Conservation (phyloP, 345 rosid species). For the Populus simonii region DNA sequence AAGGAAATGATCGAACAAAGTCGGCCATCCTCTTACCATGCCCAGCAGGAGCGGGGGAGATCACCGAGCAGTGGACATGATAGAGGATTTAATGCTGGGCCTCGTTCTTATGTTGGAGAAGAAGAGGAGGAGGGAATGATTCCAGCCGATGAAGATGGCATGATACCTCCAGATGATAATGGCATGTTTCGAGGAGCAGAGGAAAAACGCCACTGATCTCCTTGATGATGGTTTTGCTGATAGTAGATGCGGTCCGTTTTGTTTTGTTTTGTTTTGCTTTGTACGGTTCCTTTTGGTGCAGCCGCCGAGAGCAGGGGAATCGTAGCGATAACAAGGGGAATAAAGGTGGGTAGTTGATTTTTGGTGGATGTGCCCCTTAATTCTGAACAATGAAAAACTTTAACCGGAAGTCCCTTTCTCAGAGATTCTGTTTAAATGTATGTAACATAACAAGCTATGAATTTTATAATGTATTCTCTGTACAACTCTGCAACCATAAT, state of each 20-base stretch:
- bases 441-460: background rate
- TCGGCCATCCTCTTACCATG: background rate
- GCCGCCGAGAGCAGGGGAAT: background rate
- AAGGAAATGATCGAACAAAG: constrained; percentile 7
- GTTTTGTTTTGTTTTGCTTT: background rate
- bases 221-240: background rate
- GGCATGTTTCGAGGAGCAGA: background rate
- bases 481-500: background rate
- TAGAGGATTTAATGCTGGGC: constrained; percentile 2
- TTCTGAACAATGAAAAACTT: background rate
- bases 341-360: constrained; percentile 17
- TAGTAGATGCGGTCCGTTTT: background rate
- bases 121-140: constrained; percentile 51
- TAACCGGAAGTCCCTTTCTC: background rate
- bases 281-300: background rate
- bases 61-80: constrained; percentile 1
- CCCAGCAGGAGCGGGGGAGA: background rate
- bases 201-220: background rate
- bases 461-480: background rate
- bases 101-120: constrained; percentile 16
- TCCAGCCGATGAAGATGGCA: constrained; percentile 17
- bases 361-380: background rate
- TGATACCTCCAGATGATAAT: background rate
- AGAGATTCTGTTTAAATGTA: background rate
- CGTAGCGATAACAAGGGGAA: background rate